Conservation (phyloP, 495 filamentous ascomycete species). For the Niebla homalea region DNA sequence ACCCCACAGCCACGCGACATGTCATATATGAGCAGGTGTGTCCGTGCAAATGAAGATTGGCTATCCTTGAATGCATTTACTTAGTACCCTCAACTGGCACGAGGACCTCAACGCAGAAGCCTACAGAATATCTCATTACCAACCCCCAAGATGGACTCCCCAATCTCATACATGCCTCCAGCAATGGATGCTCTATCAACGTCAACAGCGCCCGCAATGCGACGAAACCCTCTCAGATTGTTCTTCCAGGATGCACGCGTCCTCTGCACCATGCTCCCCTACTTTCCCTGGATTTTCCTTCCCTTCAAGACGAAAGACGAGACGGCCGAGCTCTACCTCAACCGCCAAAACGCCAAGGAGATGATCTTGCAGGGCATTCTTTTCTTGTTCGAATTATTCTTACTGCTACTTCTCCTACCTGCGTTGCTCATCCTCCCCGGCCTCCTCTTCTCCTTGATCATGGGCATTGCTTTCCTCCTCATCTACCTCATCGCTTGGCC, state of each 20-base stretch:
- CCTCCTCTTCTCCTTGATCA: constrained; percentile 3
- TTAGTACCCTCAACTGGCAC: no score
- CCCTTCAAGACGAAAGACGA: constrained; percentile 3
- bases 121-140: no score
- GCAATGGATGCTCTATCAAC: constrained; percentile 8
- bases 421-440: constrained; percentile 12
- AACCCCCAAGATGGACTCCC: neutral
- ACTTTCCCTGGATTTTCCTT: constrained; percentile 9
- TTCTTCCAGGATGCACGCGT: constrained; percentile 10
- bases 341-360: neutral
- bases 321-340: constrained; percentile 2
- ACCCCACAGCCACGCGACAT: no score
- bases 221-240: constrained; percentile 7
- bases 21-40: no score
- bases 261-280: constrained; percentile 10
- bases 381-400: constrained; percentile 4
- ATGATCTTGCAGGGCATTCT: constrained; percentile 12
- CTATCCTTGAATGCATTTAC: no score
- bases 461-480: neutral
- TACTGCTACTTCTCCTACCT: constrained; percentile 7
- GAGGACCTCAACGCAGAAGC: no score
- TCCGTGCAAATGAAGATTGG: no score
- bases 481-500: constrained; percentile 6
- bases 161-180: constrained; percentile 11
- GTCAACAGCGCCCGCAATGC: constrained; percentile 1